A percentile compares a stretch with the other conserved stretches of the same genome.
These are phyloP conservation scores for Sophora flavescens DNA, from an alignment of 306 rosid genomes.

Conservation along the genomic window DNA sequence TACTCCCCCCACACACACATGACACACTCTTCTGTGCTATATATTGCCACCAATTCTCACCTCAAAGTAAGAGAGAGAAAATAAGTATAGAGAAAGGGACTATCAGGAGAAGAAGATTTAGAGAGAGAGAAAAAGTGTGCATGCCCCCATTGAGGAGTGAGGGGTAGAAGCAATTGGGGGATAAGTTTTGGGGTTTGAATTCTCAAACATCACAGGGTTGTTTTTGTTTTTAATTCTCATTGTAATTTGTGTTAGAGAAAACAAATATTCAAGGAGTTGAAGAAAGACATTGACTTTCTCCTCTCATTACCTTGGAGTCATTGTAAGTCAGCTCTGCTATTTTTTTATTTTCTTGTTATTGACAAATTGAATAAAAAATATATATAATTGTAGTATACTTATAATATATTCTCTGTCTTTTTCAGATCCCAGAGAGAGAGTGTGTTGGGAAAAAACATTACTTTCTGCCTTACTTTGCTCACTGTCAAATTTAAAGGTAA, in stretches of 20 bases:
- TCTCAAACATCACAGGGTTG: background rate
- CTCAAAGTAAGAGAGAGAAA: background rate
- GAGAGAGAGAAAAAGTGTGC: constrained; percentile 13
- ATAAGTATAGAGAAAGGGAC: background rate
- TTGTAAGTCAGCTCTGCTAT: constrained; percentile 45
- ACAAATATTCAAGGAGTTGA: background rate
- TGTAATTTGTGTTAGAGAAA: background rate
- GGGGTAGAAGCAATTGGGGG: constrained; percentile 14
- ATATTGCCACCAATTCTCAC: constrained; percentile 12
- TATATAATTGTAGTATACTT: background rate
- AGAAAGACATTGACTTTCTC: constrained; percentile 47
- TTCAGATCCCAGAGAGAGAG: constrained; percentile 63
- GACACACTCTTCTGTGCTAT: background rate
- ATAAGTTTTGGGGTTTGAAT: constrained; percentile 24
- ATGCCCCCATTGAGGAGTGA: constrained; percentile 15
- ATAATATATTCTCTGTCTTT: constrained; percentile 46
- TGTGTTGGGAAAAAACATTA: constrained; percentile 39
- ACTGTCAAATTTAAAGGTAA: constrained; percentile 61
- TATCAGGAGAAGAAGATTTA: background rate
- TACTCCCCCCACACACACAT: background rate
- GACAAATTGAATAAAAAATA: background rate
- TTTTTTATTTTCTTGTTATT: background rate
- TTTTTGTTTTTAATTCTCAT: too few species aligned
- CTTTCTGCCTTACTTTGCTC: constrained; percentile 46
- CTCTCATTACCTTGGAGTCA: constrained; percentile 31